Base-by-base conservation (phyloP, 2,329 filamentous ascomycete genomes). In the Calycina marina region DNA sequence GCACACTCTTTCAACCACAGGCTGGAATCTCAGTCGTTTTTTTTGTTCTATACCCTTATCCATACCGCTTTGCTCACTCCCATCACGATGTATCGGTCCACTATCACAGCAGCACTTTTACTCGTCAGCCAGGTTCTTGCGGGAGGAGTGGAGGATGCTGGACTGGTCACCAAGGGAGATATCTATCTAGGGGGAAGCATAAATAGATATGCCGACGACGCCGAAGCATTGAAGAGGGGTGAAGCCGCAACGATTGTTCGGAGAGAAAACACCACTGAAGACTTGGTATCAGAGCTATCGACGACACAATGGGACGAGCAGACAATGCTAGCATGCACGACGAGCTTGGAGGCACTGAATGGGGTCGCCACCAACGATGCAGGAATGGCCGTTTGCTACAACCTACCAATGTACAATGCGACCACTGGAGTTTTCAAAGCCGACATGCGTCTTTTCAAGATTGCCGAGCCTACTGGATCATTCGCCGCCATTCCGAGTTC, bases 361-460 rank as follows among this genome's bases (percentile, higher is more conserved):
- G 57, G 56, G 8, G 59, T 64, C 38, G 69, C 73, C 25, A 67
- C 69, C 14, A 88, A 86, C 43, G 78, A 79, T 4, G 77, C 79
- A 6, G 83, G 83, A 31, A 69, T 83, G 29, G 77, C 77, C 37
- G 70, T 82, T 29, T 92, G 83, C 65, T 90, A 88, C 60, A 92
- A 90, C 52, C 56, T 92, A 14, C 74, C 77, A 0, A 71, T 69
- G 24, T 65, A 84, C 36, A 68, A 88, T 56, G 71, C 69, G 44
- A 55, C 55, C 4, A 74, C 69, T 1, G 81, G 81, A 17, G 60
- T 72, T 11, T 90, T 90, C 51, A 69, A 80, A 54, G 80, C 81
- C 17, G 82, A 90, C 51, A 55, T 90, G 31, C 67, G 81, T 33
- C 60, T 90, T 38, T 90, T 74, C 57, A 73, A 77, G 53, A 57